Base-by-base conservation (phyloP, 768 basidiomycete genomes). In the Paxillus rubicundulus region DNA sequence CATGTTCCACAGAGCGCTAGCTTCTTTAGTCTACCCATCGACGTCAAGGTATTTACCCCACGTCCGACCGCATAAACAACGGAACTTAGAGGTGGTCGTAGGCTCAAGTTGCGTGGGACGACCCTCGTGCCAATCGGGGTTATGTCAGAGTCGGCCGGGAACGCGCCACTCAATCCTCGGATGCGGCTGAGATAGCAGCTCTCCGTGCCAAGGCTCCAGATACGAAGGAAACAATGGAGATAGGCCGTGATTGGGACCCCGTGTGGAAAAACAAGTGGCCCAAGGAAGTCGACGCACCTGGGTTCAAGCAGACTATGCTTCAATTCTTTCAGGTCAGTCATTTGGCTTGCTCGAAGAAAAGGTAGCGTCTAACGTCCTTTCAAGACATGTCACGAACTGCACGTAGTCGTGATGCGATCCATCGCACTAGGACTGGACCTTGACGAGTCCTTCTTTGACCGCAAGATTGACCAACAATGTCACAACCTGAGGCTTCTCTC, bases 211-310 rank as follows among this genome's bases (percentile, higher is more conserved):
- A 82, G 53, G 83, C 91, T 0, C 91, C 92, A 0, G 91, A 92
- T 64, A 82, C 71, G 70, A 91, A 92, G 68, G 91, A 94, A 68
- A 76, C 82, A 8, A 91, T 94, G 84, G 92, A 95, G 67, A 92
- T 95, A 41, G 91, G 92, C 28, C 78, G 87, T 21, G 90, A 95
- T 52, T 87, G 86, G 82, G 89, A 89, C 58, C 73, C 78, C 14
- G 76, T 70, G 36, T 90, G 86, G 85, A 82, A 80, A 65, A 95
- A 95, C 65, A 77, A 78, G 57, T 94, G 92, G 92, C 91, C 88
- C 4, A 70, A 72, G 39, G 83, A 89, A 60, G 61, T 54, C 2
- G 77, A 82, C 47, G 81, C 72, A 1, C 87, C 89, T 1, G 75
- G 66, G 9, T 94, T 92, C 73, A 87, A 85, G 64, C 65, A 72